These are phyloP conservation scores for Populus tremula DNA, from an alignment of 345 rosid genomes.

Conservation along the genomic window DNA sequence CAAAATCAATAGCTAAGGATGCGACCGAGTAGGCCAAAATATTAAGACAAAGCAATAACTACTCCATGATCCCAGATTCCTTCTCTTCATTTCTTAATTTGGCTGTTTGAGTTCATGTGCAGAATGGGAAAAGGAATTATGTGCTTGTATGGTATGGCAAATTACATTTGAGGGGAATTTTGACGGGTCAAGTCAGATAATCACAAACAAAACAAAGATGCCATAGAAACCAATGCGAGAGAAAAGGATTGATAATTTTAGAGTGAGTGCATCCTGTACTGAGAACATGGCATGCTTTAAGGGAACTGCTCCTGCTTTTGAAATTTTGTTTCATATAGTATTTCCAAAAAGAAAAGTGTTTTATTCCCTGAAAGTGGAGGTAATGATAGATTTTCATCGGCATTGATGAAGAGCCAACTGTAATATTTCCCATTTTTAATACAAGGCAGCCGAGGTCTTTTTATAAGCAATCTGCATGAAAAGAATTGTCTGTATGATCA, in stretches of 20 bases:
- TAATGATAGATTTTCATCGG: neutral
- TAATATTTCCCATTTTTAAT: neutral
- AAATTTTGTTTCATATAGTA: neutral
- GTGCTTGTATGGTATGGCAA: neutral
- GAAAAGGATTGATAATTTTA: neutral
- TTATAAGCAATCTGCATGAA: neutral
- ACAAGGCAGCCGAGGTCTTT: neutral
- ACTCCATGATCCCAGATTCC: constrained; percentile 9
- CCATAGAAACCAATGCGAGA: neutral
- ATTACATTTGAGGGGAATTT: constrained; percentile 10
- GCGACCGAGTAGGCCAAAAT: constrained; percentile 1
- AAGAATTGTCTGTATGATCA: neutral
- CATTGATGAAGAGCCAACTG: neutral
- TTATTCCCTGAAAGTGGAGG: neutral
- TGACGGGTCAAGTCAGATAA: constrained; percentile 16
- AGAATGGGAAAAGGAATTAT: neutral
- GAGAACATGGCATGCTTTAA: constrained; percentile 31
- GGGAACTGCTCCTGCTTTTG: constrained; percentile 26
- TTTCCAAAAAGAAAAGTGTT: neutral
- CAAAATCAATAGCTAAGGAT: neutral
- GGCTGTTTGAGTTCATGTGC: constrained; percentile 16
- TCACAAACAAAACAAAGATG: constrained; percentile 18
- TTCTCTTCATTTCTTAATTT: neutral
- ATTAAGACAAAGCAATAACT: constrained; percentile 2
- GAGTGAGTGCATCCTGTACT: constrained; percentile 20